phyloP scores from a whole-genome alignment of 306 rosid species.

The Dalbergia oliveri region DNA sequence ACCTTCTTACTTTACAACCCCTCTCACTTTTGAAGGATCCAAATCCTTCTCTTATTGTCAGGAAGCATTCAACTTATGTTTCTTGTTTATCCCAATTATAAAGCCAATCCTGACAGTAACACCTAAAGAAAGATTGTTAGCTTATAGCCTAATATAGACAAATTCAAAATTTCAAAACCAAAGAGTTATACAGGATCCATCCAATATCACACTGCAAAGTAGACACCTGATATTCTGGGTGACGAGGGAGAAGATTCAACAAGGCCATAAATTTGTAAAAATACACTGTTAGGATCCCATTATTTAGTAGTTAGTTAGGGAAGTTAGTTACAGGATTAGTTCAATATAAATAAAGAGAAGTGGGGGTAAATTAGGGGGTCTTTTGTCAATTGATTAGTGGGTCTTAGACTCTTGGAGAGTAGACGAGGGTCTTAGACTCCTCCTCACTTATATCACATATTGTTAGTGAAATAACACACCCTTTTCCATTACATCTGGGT shows the following conservation, averaged over 20 bases:
- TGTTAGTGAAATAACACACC: too few species aligned
- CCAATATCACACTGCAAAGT: conserved; percentile 15
- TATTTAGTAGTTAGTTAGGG: too few species aligned
- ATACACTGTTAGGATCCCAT: background rate
- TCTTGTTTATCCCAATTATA: conserved; percentile 14
- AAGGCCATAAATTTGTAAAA: background rate
- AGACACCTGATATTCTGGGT: background rate
- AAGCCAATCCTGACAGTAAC: conserved; percentile 17
- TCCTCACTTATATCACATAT: too few species aligned
- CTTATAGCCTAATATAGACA: background rate
- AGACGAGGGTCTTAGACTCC: too few species aligned
- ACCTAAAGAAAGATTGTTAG: conserved; percentile 14
- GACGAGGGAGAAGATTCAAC: background rate
- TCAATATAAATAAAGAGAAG: too few species aligned
- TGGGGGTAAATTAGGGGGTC: too few species aligned
- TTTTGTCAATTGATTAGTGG: too few species aligned
- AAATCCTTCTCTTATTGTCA: background rate
- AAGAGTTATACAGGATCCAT: conserved; percentile 1
- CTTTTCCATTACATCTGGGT: too few species aligned
- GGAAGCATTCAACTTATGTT: conserved; percentile 23
- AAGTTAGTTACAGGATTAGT: too few species aligned
- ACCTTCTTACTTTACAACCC: too few species aligned
- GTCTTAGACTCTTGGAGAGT: too few species aligned
- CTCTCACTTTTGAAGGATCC: too few species aligned
- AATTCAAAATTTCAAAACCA: background rate